A percentile compares a stretch with the other conserved stretches of the same genome.
phyloP scores from a whole-genome alignment of 192 early-diverging fungal genomes.

The Coemansia sp. region DNA sequence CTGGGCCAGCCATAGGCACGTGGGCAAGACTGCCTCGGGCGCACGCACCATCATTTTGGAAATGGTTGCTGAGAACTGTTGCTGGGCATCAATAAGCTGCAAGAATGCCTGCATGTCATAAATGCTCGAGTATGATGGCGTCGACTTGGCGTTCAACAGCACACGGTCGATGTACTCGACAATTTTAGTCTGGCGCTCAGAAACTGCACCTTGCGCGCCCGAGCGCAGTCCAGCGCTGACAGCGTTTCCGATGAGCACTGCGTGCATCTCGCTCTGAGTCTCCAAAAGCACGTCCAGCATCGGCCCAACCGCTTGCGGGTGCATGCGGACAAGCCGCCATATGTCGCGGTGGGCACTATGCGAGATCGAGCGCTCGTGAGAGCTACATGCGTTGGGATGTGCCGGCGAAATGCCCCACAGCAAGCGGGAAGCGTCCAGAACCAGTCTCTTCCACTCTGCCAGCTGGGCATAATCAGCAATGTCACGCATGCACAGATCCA shows the following conservation, averaged over 20 bases:
- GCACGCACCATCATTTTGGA: constrained; percentile 79
- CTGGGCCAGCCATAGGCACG: constrained; percentile 60
- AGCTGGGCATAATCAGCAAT: constrained; percentile 49
- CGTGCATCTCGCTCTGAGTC: constrained; percentile 40
- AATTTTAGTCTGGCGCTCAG: constrained; percentile 39
- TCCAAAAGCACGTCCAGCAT: constrained; percentile 53
- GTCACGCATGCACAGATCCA: constrained; percentile 40
- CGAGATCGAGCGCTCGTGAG: constrained; percentile 36
- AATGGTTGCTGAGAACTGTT: constrained; percentile 61
- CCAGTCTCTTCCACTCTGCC: constrained; percentile 55
- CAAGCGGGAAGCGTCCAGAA: constrained; percentile 51
- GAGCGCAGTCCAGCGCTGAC: constrained; percentile 58
- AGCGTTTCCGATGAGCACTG: constrained; percentile 63
- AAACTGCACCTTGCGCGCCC: constrained; percentile 35
- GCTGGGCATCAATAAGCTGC: constrained; percentile 47
- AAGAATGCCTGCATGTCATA: constrained; percentile 62
- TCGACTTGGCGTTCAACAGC: constrained; percentile 17
- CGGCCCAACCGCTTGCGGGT: constrained; percentile 29
- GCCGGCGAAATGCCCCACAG: constrained; percentile 61
- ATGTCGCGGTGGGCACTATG: constrained; percentile 38
- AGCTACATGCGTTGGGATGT: background rate
- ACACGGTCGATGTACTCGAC: constrained; percentile 25
- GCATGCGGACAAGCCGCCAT: constrained; percentile 51
- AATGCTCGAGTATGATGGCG: constrained; percentile 23
- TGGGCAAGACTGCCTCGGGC: constrained; percentile 74